phyloP scores from a whole-genome alignment of 371 early-diverging fungal species.

The Rhizopus delemar region DNA sequence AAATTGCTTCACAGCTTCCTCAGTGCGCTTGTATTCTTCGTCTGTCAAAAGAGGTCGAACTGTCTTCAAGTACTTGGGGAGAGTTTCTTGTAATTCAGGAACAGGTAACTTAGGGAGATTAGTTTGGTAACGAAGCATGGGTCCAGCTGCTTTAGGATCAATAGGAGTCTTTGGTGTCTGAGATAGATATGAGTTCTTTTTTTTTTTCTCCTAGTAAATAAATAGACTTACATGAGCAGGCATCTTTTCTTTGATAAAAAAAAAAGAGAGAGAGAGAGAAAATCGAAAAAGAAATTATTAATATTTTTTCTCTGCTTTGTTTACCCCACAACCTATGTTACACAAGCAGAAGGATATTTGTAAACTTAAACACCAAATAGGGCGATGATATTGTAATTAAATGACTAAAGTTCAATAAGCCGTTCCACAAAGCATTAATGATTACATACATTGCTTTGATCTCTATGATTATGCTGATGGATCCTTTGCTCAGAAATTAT shows the following conservation, averaged over 20 bases:
- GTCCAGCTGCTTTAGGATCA: conserved; percentile 52
- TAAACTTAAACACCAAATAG: conserved; percentile 1
- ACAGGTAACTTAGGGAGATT: conserved; percentile 87
- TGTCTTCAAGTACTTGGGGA: conserved; percentile 73
- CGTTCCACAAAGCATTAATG: no score
- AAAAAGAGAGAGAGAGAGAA: neutral
- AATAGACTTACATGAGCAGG: conserved; percentile 10
- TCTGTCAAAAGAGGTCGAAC: conserved; percentile 77
- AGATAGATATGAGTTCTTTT: neutral
- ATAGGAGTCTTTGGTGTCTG: conserved; percentile 50
- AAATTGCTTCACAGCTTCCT: conserved; percentile 76
- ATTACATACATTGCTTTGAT: no score
- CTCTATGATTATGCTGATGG: no score
- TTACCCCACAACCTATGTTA: neutral
- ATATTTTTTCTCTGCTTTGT: neutral
- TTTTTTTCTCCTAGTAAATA: neutral
- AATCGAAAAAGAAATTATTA: neutral
- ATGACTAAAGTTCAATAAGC: no score
- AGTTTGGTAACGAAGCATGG: conserved; percentile 68
- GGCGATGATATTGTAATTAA: no score
- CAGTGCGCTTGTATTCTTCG: conserved; percentile 73
- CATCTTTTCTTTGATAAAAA: conserved; percentile 7
- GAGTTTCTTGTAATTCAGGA: conserved; percentile 82
- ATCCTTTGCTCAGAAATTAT: no score
- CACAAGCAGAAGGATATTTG: neutral